These are phyloP conservation scores for Ustilago lituana DNA, from an alignment of 1,284 basidiomycete species.

Conservation along the genomic window DNA sequence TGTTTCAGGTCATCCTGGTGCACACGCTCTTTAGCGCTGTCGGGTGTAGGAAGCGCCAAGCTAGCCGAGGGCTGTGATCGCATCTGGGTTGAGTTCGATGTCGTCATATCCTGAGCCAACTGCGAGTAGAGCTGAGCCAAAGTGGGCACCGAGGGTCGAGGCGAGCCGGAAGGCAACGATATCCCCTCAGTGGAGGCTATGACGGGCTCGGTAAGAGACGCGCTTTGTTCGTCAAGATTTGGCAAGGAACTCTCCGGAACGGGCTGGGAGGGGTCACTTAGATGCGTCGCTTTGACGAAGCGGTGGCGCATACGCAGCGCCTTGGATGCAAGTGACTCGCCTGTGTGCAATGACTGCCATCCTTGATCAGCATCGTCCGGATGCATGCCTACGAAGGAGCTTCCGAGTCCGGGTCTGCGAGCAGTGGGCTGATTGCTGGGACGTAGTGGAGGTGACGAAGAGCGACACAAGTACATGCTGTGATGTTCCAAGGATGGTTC, in stretches of 20 bases:
- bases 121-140: conserved; percentile 29
- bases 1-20: neutral
- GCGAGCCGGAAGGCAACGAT: too few relatives aligned
- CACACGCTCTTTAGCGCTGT: neutral
- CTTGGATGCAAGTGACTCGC: conserved; percentile 3
- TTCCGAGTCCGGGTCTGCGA: conserved; percentile 16
- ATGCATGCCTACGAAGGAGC: too few relatives aligned
- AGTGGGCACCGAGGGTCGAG: neutral
- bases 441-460: neutral
- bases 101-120: conserved; percentile 12
- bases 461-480: neutral
- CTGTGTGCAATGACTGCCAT: conserved; percentile 17
- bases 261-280: conserved; percentile 37
- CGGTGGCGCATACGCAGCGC: conserved; percentile 22
- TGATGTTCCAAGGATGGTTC: neutral
- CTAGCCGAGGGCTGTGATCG: neutral
- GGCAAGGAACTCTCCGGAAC: too few relatives aligned
- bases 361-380: neutral
- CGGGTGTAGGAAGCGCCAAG: neutral
- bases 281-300: conserved; percentile 28
- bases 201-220: too few relatives aligned
- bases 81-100: neutral
- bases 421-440: neutral
- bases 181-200: too few relatives aligned
- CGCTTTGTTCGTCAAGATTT: too few relatives aligned